Evolutionary conservation across 2,329 filamentous ascomycete genomes (phyloP).

Genomic region (Ophiocordyceps sinensis): DNA sequence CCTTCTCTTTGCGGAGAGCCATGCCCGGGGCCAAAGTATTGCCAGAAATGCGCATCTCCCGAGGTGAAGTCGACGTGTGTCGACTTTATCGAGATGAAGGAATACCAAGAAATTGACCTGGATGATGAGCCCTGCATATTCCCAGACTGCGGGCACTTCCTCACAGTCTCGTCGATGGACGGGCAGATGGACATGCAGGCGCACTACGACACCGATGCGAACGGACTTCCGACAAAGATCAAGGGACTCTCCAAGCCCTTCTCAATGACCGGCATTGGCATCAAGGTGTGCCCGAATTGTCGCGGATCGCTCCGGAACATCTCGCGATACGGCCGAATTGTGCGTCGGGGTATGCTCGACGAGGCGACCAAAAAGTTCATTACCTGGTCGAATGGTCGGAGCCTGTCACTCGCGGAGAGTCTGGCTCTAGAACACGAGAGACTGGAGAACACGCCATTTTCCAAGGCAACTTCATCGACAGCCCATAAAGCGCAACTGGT

Average conservation of each 20-base stretch:
- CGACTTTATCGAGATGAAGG: constrained; percentile 39
- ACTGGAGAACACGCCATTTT: background rate
- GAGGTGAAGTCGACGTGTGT: constrained; percentile 31
- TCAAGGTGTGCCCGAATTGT: constrained; percentile 44
- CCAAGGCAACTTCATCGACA: background rate
- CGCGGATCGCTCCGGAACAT: constrained; percentile 43
- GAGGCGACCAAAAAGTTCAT: constrained; percentile 51
- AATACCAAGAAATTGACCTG: constrained; percentile 43
- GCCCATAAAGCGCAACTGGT: background rate
- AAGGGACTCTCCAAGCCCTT: constrained; percentile 29
- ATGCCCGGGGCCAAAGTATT: constrained; percentile 38
- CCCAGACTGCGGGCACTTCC: constrained; percentile 47
- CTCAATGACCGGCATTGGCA: constrained; percentile 23
- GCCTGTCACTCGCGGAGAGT: constrained; percentile 2
- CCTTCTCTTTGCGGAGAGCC: constrained; percentile 50
- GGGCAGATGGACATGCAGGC: constrained; percentile 38
- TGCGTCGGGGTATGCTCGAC: constrained; percentile 45
- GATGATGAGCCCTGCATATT: constrained; percentile 47
- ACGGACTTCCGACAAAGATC: constrained; percentile 18
- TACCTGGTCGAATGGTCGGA: constrained; percentile 28
- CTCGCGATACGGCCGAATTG: constrained; percentile 45
- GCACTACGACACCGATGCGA: constrained; percentile 28
- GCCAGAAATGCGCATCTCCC: constrained; percentile 37
- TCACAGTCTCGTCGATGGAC: constrained; percentile 46
- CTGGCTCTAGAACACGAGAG: constrained; percentile 4